Percentiles rank a stretch among this genome's conserved stretches.
These are phyloP conservation scores for Ophiostoma sp. DNA, from an alignment of 2,329 filamentous ascomycete species.

Conservation along the genomic window DNA sequence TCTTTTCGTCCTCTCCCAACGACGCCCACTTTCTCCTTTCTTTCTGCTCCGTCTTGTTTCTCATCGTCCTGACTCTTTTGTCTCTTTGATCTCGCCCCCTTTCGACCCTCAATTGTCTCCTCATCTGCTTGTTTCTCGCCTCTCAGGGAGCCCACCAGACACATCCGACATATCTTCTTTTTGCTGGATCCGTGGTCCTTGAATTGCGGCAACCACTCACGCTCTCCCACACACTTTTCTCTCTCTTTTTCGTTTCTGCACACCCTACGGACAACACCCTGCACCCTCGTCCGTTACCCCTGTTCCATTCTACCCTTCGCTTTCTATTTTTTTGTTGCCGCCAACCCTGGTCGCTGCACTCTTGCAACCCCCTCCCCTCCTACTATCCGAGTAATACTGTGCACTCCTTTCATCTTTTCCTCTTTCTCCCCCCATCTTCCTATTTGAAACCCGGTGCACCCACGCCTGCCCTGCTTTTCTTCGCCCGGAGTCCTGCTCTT, in stretches of 20 bases:
- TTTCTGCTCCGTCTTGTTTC: background rate
- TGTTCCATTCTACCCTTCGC: background rate
- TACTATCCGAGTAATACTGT: background rate
- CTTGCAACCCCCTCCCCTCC: background rate
- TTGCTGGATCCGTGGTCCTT: constrained; percentile 8
- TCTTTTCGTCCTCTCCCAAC: constrained; percentile 9
- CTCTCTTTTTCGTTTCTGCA: background rate
- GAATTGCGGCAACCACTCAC: background rate
- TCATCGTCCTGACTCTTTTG: background rate
- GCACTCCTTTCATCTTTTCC: background rate
- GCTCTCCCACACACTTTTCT: background rate
- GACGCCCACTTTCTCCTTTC: background rate
- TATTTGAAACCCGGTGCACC: constrained; percentile 31
- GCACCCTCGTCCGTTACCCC: background rate
- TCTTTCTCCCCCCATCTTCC: constrained; percentile 17
- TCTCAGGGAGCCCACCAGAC: background rate
- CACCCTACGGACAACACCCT: constrained; percentile 9
- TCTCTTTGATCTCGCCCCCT: background rate
- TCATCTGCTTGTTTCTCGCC: background rate
- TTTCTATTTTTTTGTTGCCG: background rate
- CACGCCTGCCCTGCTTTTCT: constrained; percentile 23
- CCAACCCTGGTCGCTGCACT: background rate
- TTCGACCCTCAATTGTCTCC: background rate
- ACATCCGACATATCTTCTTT: background rate
- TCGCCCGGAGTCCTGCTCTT: constrained; percentile 8